A percentile compares a stretch with the other conserved stretches of the same genome.
Evolutionary conservation across 257 asterid species (phyloP).

Genomic region (Verbena officinalis): DNA sequence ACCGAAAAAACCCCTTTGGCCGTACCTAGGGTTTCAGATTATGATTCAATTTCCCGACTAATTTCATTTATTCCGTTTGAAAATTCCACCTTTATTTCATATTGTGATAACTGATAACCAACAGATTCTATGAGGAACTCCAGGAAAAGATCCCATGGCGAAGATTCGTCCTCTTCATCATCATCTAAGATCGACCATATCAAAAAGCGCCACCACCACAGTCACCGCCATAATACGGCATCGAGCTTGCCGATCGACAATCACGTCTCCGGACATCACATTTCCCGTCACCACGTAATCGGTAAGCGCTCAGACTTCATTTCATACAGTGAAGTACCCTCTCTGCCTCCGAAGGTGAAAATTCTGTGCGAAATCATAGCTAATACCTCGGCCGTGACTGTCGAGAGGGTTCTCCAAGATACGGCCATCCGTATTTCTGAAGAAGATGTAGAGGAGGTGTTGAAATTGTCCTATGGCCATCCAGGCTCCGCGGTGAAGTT

Average conservation of each 20-base stretch:
- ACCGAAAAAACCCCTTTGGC: neutral
- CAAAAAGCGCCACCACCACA: constrained; percentile 30
- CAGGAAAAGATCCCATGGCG: constrained; percentile 46
- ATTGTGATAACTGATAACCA: neutral
- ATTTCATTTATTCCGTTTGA: neutral
- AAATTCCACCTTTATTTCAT: constrained; percentile 1
- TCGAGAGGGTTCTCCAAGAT: constrained; percentile 62
- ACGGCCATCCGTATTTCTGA: constrained; percentile 52
- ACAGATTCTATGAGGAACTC: constrained; percentile 49
- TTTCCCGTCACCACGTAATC: constrained; percentile 30
- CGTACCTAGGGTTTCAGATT: constrained; percentile 38
- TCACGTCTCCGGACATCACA: constrained; percentile 31
- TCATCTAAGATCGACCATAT: constrained; percentile 48
- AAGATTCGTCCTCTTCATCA: constrained; percentile 53
- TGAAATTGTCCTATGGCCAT: constrained; percentile 48
- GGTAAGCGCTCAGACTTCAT: constrained; percentile 49
- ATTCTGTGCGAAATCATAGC: constrained; percentile 62
- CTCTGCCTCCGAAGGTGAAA: constrained; percentile 58
- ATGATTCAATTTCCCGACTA: constrained; percentile 19
- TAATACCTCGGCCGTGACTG: constrained; percentile 43
- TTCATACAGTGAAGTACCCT: constrained; percentile 42
- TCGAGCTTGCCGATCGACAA: constrained; percentile 19
- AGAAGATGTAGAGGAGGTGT: constrained; percentile 65
- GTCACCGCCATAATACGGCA: constrained; percentile 28
- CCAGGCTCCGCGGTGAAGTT: constrained; percentile 66